Evolutionary conservation across 495 filamentous ascomycete species (phyloP), one percentile per base, ranked within the genome.

Genomic region (Pyronema domesticum): DNA sequence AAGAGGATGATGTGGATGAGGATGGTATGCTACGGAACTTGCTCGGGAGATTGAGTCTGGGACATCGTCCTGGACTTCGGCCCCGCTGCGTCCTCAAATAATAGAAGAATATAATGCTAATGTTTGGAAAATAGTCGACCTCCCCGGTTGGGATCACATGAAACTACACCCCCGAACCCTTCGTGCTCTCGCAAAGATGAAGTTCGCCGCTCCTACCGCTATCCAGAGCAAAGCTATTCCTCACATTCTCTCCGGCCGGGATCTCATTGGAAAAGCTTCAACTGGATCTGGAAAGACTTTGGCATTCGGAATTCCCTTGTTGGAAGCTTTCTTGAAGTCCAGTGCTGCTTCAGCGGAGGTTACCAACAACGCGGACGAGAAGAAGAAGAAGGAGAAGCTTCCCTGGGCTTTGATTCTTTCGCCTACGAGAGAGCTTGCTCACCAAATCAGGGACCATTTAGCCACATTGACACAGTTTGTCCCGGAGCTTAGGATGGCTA

Each of bases 361-460:
- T 7, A 64, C 72, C 17, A 59, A 68, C n/a, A 53, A 63, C 6
- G 68, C 69, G 15, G 56, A 65, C 0, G 65, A 65, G 23, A 60
- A 68, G 19, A 65, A 65, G 35, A 57, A 60, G 43, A 67, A 67
- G 45, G 60, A 71, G 6, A 71, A 74, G 50, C 60, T 67, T 0
- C 86, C 88, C 0, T 74, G 82, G n/a, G 88, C 91, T 1, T 68
- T 98, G n/a, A 79, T 98, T 43, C 73, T 98, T 4, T 87, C 89
- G 0, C 91, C 91, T 0, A 96, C 91, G 1, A 72, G 91, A 69
- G 91, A 98, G 67, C 70, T 98, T 55, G 91, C 91, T 1, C 86
- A 95, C 68, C 91, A 98, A 68, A 71, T 98, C 40, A 72, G 77
- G 8, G 77, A 81, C 19, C 91, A 98, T 65, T 76, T 98, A 47